phyloP scores from a whole-genome alignment of 2,329 filamentous ascomycete genomes.

The Stagonosporopsis rhizophila region DNA sequence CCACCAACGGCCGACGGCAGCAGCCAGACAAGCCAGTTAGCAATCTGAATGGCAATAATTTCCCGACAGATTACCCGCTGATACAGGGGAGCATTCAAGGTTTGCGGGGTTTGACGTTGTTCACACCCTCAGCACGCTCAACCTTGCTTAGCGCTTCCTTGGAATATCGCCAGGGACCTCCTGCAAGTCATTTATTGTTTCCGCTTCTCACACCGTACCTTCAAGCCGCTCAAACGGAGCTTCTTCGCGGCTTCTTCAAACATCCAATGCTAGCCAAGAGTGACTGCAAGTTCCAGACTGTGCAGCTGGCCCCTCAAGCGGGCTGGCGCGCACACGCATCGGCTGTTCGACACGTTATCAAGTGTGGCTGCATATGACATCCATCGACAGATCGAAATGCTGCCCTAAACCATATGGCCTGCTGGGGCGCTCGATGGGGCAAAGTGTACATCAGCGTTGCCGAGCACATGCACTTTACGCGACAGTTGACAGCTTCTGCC shows the following conservation, averaged over 20 bases:
- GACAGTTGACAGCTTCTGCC: conserved; percentile 27
- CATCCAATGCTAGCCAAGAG: not conserved
- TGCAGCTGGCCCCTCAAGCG: not conserved
- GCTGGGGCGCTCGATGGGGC: conserved; percentile 5
- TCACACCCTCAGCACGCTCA: conserved; percentile 15
- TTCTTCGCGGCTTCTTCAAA: conserved; percentile 9
- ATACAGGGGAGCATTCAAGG: conserved; percentile 20
- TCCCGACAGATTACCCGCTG: conserved; percentile 33
- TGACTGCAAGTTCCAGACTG: conserved; percentile 1
- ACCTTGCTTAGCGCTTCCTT: conserved; percentile 22
- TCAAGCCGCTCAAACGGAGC: conserved; percentile 2
- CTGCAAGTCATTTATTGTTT: conserved; percentile 25
- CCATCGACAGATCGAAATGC: not conserved
- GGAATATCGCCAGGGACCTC: conserved; percentile 8
- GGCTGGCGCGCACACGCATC: not conserved
- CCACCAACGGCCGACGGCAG: conserved; percentile 17
- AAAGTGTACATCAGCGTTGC: conserved; percentile 16
- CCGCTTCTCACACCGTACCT: conserved; percentile 14
- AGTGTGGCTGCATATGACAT: not conserved
- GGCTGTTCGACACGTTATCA: not conserved
- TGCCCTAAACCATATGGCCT: not conserved
- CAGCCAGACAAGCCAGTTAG: conserved; percentile 17
- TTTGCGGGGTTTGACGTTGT: conserved; percentile 29
- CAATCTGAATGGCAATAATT: conserved; percentile 28
- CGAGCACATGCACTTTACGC: conserved; percentile 16